Conservation (phyloP, 2,329 filamentous ascomycete genomes). For the Claviceps arundinis region DNA sequence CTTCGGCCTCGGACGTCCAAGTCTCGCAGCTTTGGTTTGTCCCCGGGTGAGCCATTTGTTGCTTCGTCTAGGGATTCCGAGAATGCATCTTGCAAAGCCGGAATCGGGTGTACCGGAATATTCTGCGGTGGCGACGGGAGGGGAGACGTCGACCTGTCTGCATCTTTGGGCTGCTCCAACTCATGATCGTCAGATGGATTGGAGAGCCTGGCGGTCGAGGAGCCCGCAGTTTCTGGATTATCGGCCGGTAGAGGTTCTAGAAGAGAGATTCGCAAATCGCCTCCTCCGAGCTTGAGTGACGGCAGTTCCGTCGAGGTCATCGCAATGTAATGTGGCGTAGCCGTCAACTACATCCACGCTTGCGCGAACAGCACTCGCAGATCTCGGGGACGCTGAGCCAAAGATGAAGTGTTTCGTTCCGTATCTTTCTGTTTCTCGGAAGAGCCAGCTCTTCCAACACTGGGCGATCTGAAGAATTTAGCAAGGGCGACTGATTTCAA, state of each 20-base stretch:
- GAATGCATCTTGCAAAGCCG: constrained; percentile 67
- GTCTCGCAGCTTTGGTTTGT: constrained; percentile 39
- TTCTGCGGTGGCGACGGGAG: constrained; percentile 8
- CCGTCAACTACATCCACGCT: neutral
- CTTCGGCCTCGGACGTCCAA: constrained; percentile 49
- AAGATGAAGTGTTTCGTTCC: neutral
- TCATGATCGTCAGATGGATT: neutral
- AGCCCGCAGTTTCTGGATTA: neutral
- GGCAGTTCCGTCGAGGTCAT: constrained; percentile 18
- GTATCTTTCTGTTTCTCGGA: neutral
- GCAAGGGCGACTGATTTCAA: neutral
- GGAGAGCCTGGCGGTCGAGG: neutral
- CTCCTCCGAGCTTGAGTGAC: constrained; percentile 16
- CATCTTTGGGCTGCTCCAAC: neutral
- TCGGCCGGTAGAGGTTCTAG: constrained; percentile 13
- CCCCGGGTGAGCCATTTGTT: constrained; percentile 30
- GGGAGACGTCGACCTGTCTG: constrained; percentile 5
- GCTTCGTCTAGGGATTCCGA: constrained; percentile 70
- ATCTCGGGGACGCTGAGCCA: neutral
- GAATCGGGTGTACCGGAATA: constrained; percentile 49
- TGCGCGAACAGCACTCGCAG: neutral
- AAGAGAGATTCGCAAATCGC: constrained; percentile 18
- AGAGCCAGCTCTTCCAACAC: neutral
- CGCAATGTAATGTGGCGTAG: neutral
- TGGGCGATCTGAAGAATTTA: neutral